These are phyloP conservation scores for Cinnamomum micranthum DNA, from an alignment of 164 flowering plant genomes.

Conservation along the genomic window DNA sequence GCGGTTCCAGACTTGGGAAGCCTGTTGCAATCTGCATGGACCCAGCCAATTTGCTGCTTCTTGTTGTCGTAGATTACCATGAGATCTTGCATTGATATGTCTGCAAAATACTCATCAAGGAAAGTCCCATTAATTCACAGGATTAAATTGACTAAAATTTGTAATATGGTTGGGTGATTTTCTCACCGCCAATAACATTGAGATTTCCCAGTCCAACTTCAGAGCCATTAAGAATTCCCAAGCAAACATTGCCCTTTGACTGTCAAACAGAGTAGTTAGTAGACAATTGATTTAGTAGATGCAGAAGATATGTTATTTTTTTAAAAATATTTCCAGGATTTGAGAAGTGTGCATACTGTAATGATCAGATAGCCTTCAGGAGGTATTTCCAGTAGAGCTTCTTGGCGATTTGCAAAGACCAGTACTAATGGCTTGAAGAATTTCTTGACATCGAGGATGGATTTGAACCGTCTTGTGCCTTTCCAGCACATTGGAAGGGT, in stretches of 20 bases:
- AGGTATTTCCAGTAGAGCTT: constrained; percentile 46
- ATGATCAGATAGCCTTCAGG: constrained; percentile 81
- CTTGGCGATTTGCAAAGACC: constrained; percentile 45
- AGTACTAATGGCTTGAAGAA: constrained; percentile 57
- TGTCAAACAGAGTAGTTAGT: constrained; percentile 20
- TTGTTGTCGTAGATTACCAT: constrained; percentile 81
- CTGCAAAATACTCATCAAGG: constrained; percentile 28
- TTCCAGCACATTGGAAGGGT: constrained; percentile 88
- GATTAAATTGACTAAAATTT: neutral
- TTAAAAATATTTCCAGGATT: neutral
- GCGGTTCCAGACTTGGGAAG: constrained; percentile 64
- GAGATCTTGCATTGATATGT: constrained; percentile 58
- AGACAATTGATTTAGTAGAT: neutral
- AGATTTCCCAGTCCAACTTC: constrained; percentile 46
- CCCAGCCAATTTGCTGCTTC: constrained; percentile 75
- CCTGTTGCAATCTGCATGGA: constrained; percentile 53
- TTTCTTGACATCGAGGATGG: constrained; percentile 47
- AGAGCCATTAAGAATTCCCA: constrained; percentile 74
- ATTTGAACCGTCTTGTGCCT: constrained; percentile 57
- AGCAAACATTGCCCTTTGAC: constrained; percentile 74
- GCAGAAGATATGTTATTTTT: neutral
- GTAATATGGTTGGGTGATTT: neutral
- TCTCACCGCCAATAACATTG: constrained; percentile 77
- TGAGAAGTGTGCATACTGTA: constrained; percentile 42
- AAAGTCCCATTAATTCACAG: neutral